Evolutionary conservation across 306 rosid genomes (phyloP), one percentile per base, ranked within the genome.

Genomic region (Gastrolobium bilobum): DNA sequence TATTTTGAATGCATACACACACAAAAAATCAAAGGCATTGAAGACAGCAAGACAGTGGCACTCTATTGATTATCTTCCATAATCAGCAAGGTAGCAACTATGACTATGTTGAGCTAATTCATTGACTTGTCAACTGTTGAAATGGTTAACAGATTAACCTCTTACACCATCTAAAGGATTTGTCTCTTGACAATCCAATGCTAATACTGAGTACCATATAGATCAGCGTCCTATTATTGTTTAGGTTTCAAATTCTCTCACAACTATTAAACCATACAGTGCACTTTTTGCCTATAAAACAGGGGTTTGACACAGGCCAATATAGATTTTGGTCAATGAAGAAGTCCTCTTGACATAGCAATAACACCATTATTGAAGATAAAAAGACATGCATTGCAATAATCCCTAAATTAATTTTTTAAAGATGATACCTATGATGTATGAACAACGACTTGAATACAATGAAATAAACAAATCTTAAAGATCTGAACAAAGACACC

Each of bases 21-120:
- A 70, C 73, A 70, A 69, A 79, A 40, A 70, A 51, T 15, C 37
- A 80, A 40, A 85, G 73, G 60, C 62, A 78, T 77, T 48, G 82
- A 81, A 82, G 76, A 76, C 48, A 86, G 86, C 58, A 69, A 82
- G 82, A 81, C 62, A 61, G 67, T 52, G 63, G 64, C 82, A 69
- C 81, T 79, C 82, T 74, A 80, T 37, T 40, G 52, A 60, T 78
- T 40, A 67, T 59, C 81, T 56, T 59, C 73, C 82, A 84, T 39
- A 44, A 70, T 77, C 71, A 59, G 76, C 74, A 34, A 59, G 57
- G 64, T 81, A 65, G 62, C 70, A 73, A 73, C 79, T 81, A 66
- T 51, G 77, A 50, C 80, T 75, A 76, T 61, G 79, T 51, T 75
- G 71, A 53, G 76, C 67, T 76, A 57, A 71, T 54, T 44, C 74